phyloP scores from a whole-genome alignment of 73 alveolate genomes.

The Paramecium tetraurelia region DNA sequence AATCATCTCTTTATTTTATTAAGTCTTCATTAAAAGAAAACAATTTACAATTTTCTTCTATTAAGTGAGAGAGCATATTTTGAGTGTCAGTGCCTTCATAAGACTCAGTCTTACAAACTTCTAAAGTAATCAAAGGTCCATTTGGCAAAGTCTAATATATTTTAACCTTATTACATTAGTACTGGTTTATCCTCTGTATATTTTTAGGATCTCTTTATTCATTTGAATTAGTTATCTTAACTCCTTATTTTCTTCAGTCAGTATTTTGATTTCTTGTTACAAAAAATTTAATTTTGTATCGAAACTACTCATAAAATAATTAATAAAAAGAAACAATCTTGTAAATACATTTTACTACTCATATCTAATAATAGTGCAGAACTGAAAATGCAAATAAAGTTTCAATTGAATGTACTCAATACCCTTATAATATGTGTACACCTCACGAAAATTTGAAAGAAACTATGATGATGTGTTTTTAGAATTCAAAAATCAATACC shows the following conservation, averaged over 20 bases:
- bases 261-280: background rate
- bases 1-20: background rate
- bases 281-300: background rate
- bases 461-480: too few species aligned
- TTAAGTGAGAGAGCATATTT: background rate
- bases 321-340: background rate
- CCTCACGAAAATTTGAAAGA: too few species aligned
- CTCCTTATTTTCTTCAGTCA: background rate
- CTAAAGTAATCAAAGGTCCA: background rate
- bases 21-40: background rate
- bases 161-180: background rate
- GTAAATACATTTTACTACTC: background rate
- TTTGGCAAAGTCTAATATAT: background rate
- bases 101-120: background rate
- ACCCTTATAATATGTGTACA: too few species aligned
- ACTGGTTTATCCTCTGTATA: background rate
- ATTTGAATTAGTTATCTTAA: background rate
- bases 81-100: background rate
- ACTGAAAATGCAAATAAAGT: background rate
- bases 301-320: background rate
- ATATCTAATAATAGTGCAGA: background rate
- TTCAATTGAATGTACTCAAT: too few species aligned
- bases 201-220: conserved; percentile 15
- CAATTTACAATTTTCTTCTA: background rate
- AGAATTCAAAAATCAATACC: too few species aligned